These are phyloP conservation scores for Nakazawaea ernobii DNA, from an alignment of 805 yeast genomes.

Conservation along the genomic window DNA sequence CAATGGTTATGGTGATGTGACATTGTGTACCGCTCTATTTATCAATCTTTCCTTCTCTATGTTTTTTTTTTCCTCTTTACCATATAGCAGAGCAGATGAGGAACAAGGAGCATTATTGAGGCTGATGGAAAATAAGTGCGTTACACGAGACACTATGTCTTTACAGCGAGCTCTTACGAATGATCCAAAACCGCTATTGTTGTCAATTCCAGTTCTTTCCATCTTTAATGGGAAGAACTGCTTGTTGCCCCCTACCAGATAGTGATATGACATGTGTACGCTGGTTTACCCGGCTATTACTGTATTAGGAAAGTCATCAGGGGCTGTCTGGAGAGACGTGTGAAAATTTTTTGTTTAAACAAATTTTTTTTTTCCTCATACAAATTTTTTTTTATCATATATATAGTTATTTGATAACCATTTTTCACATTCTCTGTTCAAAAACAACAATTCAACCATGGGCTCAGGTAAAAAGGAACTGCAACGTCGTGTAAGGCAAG, in stretches of 20 bases:
- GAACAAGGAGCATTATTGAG: too few relatives aligned
- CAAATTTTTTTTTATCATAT: background rate
- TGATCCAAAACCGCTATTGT: too few relatives aligned
- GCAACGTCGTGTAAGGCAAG: constrained; percentile 77
- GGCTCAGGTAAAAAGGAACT: constrained; percentile 93
- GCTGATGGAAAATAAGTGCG: too few relatives aligned
- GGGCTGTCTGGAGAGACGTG: background rate
- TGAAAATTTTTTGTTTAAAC: background rate
- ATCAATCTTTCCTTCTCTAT: background rate
- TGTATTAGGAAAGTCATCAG: background rate
- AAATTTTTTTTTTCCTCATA: background rate
- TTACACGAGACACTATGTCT: too few relatives aligned
- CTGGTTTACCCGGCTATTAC: background rate
- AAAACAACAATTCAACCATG: constrained; percentile 38
- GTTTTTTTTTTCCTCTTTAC: background rate
- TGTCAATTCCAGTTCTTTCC: too few relatives aligned
- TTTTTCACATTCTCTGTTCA: background rate
- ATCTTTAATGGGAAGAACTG: too few relatives aligned
- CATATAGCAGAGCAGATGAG: background rate
- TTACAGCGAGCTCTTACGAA: too few relatives aligned
- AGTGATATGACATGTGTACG: too few relatives aligned
- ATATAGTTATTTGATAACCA: background rate
- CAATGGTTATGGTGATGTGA: constrained; percentile 9
- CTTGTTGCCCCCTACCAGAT: too few relatives aligned
- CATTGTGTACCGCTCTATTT: background rate